A percentile compares a stretch with the other conserved stretches of the same genome.
These are phyloP conservation scores for Fusarium aywerte DNA, from an alignment of 2,329 filamentous ascomycete species.

Conservation along the genomic window DNA sequence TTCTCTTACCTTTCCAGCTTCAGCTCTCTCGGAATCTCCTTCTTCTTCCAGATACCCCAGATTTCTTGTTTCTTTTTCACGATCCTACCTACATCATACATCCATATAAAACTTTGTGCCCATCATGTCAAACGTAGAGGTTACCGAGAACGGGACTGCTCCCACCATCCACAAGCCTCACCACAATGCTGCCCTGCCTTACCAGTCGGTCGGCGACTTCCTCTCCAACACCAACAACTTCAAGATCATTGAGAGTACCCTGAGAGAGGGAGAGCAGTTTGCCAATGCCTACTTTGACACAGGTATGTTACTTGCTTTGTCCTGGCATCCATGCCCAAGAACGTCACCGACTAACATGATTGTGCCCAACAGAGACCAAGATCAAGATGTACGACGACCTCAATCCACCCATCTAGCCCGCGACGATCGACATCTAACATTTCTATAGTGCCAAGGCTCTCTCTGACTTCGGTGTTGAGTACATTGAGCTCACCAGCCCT, in stretches of 20 bases:
- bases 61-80: no score
- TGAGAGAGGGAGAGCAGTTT: constrained; percentile 51
- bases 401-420: neutral
- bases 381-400: constrained; percentile 34
- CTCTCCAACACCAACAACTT: constrained; percentile 38
- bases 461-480: constrained; percentile 65
- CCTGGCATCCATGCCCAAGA: no score
- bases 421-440: neutral
- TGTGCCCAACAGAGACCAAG: constrained; percentile 59
- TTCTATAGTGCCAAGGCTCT: constrained; percentile 15
- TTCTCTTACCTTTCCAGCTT: neutral
- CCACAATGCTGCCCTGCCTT: constrained; percentile 12
- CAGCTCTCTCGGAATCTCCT: constrained; percentile 7
- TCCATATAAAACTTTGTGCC: neutral
- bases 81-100: neutral
- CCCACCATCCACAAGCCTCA: constrained; percentile 7
- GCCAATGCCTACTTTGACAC: constrained; percentile 69
- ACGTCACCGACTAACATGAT: constrained; percentile 39
- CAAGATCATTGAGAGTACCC: constrained; percentile 41
- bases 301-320: neutral
- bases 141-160: constrained; percentile 3
- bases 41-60: constrained; percentile 11
- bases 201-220: constrained; percentile 31
- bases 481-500: constrained; percentile 80
- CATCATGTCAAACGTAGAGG: constrained; percentile 9